Conservation (phyloP, 2,329 filamentous ascomycete species). For the Trichoderma harzianum region DNA sequence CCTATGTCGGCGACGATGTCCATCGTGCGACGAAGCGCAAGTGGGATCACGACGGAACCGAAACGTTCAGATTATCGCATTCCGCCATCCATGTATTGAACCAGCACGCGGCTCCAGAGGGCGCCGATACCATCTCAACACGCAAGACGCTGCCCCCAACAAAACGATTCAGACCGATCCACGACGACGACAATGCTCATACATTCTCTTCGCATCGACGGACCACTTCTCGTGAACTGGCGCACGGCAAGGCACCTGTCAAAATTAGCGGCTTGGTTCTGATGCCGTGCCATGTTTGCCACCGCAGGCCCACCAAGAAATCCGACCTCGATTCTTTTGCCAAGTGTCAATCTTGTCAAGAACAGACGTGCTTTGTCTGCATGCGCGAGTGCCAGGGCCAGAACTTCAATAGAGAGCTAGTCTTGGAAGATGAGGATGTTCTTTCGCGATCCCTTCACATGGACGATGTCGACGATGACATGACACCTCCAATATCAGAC, state of each 20-base stretch:
- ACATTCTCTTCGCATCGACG: slow-evolving; percentile 23
- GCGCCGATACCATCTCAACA: slow-evolving; percentile 19
- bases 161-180: slow-evolving; percentile 31
- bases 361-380: slow-evolving; percentile 67
- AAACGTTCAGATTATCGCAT: slow-evolving; percentile 26
- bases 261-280: slow-evolving; percentile 29
- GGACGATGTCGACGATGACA: slow-evolving; percentile 43
- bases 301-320: slow-evolving; percentile 61
- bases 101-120: slow-evolving; percentile 22
- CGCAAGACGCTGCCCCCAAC: slow-evolving; percentile 32
- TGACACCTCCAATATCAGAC: not conserved
- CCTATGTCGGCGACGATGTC: slow-evolving; percentile 33
- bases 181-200: slow-evolving; percentile 22
- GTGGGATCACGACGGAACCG: slow-evolving; percentile 30
- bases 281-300: slow-evolving; percentile 64
- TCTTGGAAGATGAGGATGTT: slow-evolving; percentile 33
- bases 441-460: slow-evolving; percentile 48
- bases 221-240: slow-evolving; percentile 24
- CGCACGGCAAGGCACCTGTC: not conserved
- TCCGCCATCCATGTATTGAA: slow-evolving; percentile 25
- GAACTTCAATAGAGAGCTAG: slow-evolving; percentile 24
- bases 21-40: slow-evolving; percentile 34
- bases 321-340: slow-evolving; percentile 64
- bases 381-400: slow-evolving; percentile 59
- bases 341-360: slow-evolving; percentile 59